phyloP scores from a whole-genome alignment of 2,329 filamentous ascomycete species.

The Thelonectria rubi region DNA sequence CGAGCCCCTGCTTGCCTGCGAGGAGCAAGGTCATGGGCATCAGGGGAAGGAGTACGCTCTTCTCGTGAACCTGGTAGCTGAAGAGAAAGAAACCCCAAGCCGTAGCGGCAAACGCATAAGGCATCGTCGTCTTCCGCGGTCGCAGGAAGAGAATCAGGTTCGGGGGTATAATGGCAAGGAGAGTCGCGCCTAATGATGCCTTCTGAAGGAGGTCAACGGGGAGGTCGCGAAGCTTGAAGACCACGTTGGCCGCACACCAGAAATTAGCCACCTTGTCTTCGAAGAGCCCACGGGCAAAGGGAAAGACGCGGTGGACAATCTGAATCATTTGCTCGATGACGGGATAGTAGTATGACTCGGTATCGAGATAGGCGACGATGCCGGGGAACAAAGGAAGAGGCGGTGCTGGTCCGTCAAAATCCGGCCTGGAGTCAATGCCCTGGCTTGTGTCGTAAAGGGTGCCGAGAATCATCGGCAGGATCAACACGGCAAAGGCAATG shows the following conservation, averaged over 20 bases:
- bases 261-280: slow-evolving; percentile 99
- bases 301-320: slow-evolving; percentile 90
- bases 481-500: slow-evolving; percentile 76
- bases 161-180: slow-evolving; percentile 79
- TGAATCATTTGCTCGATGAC: slow-evolving; percentile 82
- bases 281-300: slow-evolving; percentile 93
- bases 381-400: slow-evolving; percentile 70
- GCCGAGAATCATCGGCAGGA: slow-evolving; percentile 79
- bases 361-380: slow-evolving; percentile 67
- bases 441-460: slow-evolving; percentile 73
- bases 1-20: slow-evolving; percentile 79
- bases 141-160: slow-evolving; percentile 82
- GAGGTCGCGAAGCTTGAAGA: slow-evolving; percentile 85
- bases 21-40: slow-evolving; percentile 93
- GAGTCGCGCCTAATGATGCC: slow-evolving; percentile 77
- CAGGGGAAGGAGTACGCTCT: slow-evolving; percentile 91
- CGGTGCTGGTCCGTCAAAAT: slow-evolving; percentile 65
- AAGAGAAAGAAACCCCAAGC: slow-evolving; percentile 98
- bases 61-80: slow-evolving; percentile 98
- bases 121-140: slow-evolving; percentile 79
- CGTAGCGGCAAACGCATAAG: slow-evolving; percentile 81
- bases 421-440: slow-evolving; percentile 66
- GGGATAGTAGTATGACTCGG: slow-evolving; percentile 76
- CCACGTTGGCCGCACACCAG: slow-evolving; percentile 92
- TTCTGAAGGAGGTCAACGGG: slow-evolving; percentile 77